Conservation (phyloP, 768 basidiomycete genomes). For the Chalciporus chontae region DNA sequence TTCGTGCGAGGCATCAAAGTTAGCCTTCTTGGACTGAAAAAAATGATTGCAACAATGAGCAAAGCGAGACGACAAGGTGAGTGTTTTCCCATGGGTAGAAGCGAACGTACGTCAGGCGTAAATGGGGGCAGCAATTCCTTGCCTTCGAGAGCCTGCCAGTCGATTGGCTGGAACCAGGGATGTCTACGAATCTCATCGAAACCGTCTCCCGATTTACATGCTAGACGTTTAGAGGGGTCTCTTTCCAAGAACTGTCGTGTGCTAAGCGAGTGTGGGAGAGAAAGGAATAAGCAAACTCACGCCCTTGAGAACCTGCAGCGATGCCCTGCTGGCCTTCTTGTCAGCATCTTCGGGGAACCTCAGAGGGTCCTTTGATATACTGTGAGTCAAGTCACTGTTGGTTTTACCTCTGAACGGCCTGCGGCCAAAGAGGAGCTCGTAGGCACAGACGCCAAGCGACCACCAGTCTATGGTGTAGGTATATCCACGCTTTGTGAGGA, state of each 20-base stretch:
- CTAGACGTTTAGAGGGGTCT: conserved; percentile 75
- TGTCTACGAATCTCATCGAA: conserved; percentile 75
- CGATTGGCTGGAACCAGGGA: conserved; percentile 84
- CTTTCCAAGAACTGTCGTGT: conserved; percentile 74
- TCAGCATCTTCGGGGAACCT: conserved; percentile 90
- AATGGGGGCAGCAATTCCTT: conserved; percentile 81
- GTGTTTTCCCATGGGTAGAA: background rate
- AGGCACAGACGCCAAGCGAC: conserved; percentile 92
- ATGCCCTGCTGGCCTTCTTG: conserved; percentile 69
- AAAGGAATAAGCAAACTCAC: conserved; percentile 45
- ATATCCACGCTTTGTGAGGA: conserved; percentile 90
- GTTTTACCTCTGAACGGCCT: conserved; percentile 92
- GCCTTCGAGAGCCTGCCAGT: conserved; percentile 83
- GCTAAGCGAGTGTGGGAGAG: conserved; percentile 13
- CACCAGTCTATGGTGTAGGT: conserved; percentile 96
- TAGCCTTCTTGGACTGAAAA: conserved; percentile 93
- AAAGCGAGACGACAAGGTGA: conserved; percentile 5
- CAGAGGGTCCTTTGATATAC: conserved; percentile 84
- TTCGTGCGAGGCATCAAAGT: conserved; percentile 98
- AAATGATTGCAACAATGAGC: conserved; percentile 5
- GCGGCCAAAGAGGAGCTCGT: conserved; percentile 88
- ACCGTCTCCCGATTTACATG: conserved; percentile 79
- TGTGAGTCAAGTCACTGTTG: conserved; percentile 88
- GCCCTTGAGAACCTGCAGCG: conserved; percentile 74
- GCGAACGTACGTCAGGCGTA: conserved; percentile 71